Evolutionary conservation across 192 early-diverging fungal species (phyloP), one percentile per base, ranked within the genome.

Genomic region (Entrophospora sp.): DNA sequence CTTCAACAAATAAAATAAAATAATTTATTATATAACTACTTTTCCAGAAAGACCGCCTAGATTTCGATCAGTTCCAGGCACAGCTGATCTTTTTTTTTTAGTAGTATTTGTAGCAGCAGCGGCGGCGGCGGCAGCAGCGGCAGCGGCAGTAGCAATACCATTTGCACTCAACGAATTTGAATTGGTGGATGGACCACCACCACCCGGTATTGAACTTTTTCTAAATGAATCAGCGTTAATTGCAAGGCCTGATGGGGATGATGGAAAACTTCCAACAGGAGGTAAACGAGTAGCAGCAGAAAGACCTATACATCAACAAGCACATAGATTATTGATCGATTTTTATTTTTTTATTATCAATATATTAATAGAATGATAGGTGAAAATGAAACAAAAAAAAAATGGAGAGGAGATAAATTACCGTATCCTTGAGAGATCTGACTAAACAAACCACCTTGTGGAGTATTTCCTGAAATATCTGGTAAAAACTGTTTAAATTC

Each of bases 401-500:
- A n/a, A n/a, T n/a, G n/a, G n/a, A n/a, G n/a, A n/a, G n/a, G n/a
- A n/a, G n/a, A n/a, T n/a, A n/a, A n/a, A n/a, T n/a, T 68, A 43
- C 64, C 75, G 43, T 72, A 80, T 30, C 55, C 69, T 38, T 71
- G 75, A 64, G 63, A 61, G 61, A 66, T 69, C 31, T 69, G 69
- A 18, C 73, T 75, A 64, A 79, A 76, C 20, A 80, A 58, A 10
- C 69, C 73, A 13, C 73, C 70, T 5, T 68, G 67, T 14, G 79
- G 69, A 27, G 76, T 75, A 10, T 83, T 75, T 53, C 87, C 85
- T 57, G 75, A 79, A 10, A 83, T 90, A 67, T 99, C 95, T 2
- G 97, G 97, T 52, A 99, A 73, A 72, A 99, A 98, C 69, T 95
- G 94, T 75, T 96, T 97, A 71, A 99, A 99, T 75, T 99, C 97